Evolutionary conservation across 2,329 filamentous ascomycete species (phyloP).

Genomic region (Madurella mycetomatis): DNA sequence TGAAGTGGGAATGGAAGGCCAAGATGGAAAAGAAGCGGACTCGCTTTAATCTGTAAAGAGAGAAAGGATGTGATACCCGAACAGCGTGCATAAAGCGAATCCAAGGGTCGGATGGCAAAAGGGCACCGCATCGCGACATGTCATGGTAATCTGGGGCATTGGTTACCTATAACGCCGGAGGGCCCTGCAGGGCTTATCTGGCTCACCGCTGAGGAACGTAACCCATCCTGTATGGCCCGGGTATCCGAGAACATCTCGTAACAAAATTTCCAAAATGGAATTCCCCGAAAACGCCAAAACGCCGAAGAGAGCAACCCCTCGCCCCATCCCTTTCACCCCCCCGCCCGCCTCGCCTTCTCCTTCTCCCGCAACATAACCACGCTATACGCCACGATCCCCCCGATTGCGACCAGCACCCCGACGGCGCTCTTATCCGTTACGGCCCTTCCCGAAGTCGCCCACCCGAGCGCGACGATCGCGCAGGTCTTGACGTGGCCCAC

Average conservation of each 20-base stretch:
- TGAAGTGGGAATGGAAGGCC: conserved; percentile 96
- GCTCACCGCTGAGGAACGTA: no score
- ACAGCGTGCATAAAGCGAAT: not conserved
- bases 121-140: no score
- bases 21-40: conserved; percentile 92
- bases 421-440: conserved; percentile 52
- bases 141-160: no score
- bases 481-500: conserved; percentile 64
- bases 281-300: no score
- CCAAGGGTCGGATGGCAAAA: not conserved
- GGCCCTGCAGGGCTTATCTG: no score
- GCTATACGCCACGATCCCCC: conserved; percentile 51
- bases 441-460: conserved; percentile 52
- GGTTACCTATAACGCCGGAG: no score
- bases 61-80: conserved; percentile 18
- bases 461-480: conserved; percentile 60
- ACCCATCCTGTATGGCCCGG: no score
- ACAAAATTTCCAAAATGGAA: no score
- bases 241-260: no score
- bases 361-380: conserved; percentile 30
- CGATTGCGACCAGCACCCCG: conserved; percentile 53
- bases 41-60: conserved; percentile 77
- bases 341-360: conserved; percentile 11
- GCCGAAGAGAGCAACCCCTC: not conserved
- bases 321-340: not conserved